Evolutionary conservation across 1,284 basidiomycete genomes (phyloP), one percentile per base, ranked within the genome.

Genomic region (Cryptococcus sp.): DNA sequence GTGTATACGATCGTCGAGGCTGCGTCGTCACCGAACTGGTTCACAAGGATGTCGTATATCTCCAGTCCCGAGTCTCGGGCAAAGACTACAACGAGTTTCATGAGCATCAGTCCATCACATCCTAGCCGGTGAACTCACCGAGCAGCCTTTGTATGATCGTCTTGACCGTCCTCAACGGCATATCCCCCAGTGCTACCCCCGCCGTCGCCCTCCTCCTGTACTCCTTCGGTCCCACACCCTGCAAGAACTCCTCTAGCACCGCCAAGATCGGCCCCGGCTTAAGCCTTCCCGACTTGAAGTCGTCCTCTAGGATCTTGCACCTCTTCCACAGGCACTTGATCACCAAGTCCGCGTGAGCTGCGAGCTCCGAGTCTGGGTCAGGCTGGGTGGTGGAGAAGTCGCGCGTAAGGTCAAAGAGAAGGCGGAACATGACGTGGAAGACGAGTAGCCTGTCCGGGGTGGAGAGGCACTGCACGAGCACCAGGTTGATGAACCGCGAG

Each of bases 241-340:
- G 89, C 50, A 98, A 75, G 78, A 98, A 98, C 62, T 91, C 85
- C 73, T 99, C 96, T 57, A 98, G 87, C 9, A 94, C 88, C n/a
- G 87, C 87, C 70, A 98, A 88, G 20, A 99, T 79, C 63, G 91
- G 88, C 16, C 91, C 87, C 18, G 93, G 87, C 71, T 91, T 87
- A 45, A 99, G 80, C 28, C 85, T 82, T 6, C 84, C 81, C 53
- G 91, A 88, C 61, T 84, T 84, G 46, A 99, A 81, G 72, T 95
- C 91, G 65, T 92, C 88, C 15, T 93, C 92, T 46, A 98, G 89
- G 63, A 91, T 92, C 64, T 95, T 85, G 9, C 93, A 93, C 52
- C 98, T 81, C 79, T 98, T 98, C 96, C 96, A 98, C 36, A 98
- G 85, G 76, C 96, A 99, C 81, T 98, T 98, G 67, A 98, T 81